Conservation (phyloP, 257 asterid genomes). For the Rhazya stricta region DNA sequence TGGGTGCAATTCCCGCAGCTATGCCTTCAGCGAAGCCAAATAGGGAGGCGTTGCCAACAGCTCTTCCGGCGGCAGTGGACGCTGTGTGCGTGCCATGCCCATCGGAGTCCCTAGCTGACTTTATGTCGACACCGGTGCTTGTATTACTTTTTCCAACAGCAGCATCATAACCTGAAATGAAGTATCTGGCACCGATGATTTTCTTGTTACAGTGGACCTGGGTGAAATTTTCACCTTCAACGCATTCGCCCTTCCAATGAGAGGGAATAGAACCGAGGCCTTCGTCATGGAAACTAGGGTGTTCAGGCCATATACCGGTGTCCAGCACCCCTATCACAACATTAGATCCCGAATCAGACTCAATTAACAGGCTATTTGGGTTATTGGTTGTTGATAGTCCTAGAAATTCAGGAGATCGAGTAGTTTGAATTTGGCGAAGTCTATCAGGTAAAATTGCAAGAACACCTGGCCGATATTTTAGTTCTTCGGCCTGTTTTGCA, state of each 20-base stretch:
- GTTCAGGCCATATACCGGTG: conserved; percentile 82
- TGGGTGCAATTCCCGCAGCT: conserved; percentile 76
- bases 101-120: conserved; percentile 59
- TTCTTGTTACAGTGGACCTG: conserved; percentile 54
- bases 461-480: conserved; percentile 38
- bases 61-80: conserved; percentile 80
- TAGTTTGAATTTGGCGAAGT: conserved; percentile 63
- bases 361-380: conserved; percentile 39
- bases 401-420: conserved; percentile 64
- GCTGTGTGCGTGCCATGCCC: conserved; percentile 97
- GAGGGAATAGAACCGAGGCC: conserved; percentile 64
- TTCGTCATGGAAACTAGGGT: conserved; percentile 58
- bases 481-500: conserved; percentile 39
- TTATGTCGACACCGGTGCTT: conserved; percentile 33
- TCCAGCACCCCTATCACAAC: conserved; percentile 68
- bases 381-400: conserved; percentile 35
- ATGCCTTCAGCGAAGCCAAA: conserved; percentile 64
- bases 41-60: conserved; percentile 59
- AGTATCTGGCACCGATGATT: conserved; percentile 67
- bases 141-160: conserved; percentile 25
- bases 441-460: conserved; percentile 58
- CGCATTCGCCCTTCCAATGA: conserved; percentile 68
- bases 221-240: conserved; percentile 46
- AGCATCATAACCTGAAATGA: conserved; percentile 52
- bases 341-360: conserved; percentile 66